A percentile compares a stretch with the other conserved stretches of the same genome.
Conservation (phyloP, 2,329 filamentous ascomycete species). For the Dryadomyces sulphureus region DNA sequence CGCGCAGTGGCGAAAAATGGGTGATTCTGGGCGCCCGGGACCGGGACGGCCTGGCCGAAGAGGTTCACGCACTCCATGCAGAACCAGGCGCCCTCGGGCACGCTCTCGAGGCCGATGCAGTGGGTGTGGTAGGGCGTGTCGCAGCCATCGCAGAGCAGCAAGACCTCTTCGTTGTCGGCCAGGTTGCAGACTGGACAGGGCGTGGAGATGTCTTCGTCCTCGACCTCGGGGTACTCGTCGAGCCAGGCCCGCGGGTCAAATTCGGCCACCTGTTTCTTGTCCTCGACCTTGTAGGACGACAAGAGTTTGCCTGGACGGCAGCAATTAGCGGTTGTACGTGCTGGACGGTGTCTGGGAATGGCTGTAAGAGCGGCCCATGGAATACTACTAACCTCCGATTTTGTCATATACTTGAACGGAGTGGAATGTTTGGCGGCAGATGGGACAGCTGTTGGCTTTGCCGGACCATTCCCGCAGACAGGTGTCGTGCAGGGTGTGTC, state of each 20-base stretch:
- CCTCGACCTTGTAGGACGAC: conserved; percentile 52
- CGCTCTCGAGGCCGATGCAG: conserved; percentile 67
- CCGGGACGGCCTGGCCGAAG: conserved; percentile 23
- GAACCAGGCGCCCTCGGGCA: conserved; percentile 74
- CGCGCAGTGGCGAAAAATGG: neutral
- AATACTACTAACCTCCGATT: conserved; percentile 47
- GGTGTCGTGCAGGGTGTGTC: conserved; percentile 82
- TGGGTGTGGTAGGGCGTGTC: conserved; percentile 83
- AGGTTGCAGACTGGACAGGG: conserved; percentile 78
- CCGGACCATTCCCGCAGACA: conserved; percentile 92
- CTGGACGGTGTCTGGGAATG: too few species aligned
- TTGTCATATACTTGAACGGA: conserved; percentile 70
- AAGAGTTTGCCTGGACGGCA: conserved; percentile 33
- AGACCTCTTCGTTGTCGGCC: conserved; percentile 65
- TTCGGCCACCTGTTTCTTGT: conserved; percentile 81
- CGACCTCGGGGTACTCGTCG: conserved; percentile 59
- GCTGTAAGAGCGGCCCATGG: neutral
- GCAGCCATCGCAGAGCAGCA: conserved; percentile 85
- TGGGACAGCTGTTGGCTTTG: conserved; percentile 93
- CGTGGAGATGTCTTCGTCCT: conserved; percentile 54
- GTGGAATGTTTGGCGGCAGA: conserved; percentile 88
- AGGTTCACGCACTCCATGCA: conserved; percentile 65
- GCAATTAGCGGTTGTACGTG: neutral
- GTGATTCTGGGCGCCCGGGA: conserved; percentile 15
- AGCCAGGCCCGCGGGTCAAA: conserved; percentile 64